Percentiles rank a stretch among this genome's conserved stretches.
Evolutionary conservation across 164 flowering plant genomes (phyloP).

Genomic region (Dillenia suffruticosa): DNA sequence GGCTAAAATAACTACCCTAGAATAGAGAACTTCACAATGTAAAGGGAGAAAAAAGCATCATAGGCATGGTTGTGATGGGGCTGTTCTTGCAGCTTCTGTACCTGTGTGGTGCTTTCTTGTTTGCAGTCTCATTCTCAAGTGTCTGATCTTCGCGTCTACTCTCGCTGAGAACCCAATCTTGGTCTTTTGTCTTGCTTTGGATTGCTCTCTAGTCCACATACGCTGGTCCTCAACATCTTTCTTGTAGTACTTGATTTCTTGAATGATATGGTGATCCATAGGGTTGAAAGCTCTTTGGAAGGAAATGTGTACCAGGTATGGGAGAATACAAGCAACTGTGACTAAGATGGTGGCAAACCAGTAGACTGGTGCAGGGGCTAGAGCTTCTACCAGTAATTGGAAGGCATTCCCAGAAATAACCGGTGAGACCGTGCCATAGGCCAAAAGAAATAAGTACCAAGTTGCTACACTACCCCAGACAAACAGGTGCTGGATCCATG

Average conservation of each 20-base stretch:
- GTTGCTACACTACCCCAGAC: conserved; percentile 83
- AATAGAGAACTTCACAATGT: background rate
- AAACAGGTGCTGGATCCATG: conserved; percentile 90
- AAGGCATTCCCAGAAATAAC: conserved; percentile 37
- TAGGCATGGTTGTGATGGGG: conserved; percentile 16
- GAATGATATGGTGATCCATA: conserved; percentile 93
- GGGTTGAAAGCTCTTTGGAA: conserved; percentile 79
- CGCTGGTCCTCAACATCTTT: conserved; percentile 71
- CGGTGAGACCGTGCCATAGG: conserved; percentile 63
- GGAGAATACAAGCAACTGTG: conserved; percentile 51
- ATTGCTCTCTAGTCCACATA: conserved; percentile 86
- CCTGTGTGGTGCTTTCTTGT: conserved; percentile 43
- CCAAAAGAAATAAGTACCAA: conserved; percentile 79
- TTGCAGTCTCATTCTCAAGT: conserved; percentile 59
- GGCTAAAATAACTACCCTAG: background rate
- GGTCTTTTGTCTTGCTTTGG: conserved; percentile 83
- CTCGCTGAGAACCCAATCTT: conserved; percentile 96
- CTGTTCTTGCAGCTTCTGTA: conserved; percentile 4
- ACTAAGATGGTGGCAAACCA: conserved; percentile 75
- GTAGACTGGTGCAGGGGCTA: conserved; percentile 81
- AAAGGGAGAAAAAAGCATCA: background rate
- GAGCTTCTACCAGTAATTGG: conserved; percentile 64
- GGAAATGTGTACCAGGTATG: conserved; percentile 70
- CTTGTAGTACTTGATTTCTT: conserved; percentile 88
- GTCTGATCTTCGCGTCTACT: conserved; percentile 92